Conservation (phyloP, 306 rosid species). For the Quercus berberidifolia region DNA sequence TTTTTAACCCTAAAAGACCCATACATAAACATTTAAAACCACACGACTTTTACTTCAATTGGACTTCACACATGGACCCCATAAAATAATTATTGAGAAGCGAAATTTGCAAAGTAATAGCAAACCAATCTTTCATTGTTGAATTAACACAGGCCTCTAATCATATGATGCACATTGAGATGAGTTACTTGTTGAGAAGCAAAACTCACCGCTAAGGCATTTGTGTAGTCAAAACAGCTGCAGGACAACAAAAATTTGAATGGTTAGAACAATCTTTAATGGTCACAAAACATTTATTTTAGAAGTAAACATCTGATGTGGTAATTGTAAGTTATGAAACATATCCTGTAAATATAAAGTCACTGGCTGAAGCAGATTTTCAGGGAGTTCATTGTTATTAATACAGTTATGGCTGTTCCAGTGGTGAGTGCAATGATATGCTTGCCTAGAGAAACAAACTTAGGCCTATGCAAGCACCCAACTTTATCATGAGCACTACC, state of each 20-base stretch:
- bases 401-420: not conserved
- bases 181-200: conserved; percentile 3
- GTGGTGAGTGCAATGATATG: not conserved
- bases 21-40: too few relatives aligned
- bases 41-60: too few relatives aligned
- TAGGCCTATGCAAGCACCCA: not conserved
- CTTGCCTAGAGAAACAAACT: not conserved
- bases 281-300: not conserved
- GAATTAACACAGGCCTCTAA: not conserved
- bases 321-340: not conserved
- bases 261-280: conserved; percentile 23
- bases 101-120: too few relatives aligned
- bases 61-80: too few relatives aligned
- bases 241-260: conserved; percentile 13
- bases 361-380: not conserved
- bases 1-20: too few relatives aligned
- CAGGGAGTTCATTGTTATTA: not conserved
- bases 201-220: conserved; percentile 85
- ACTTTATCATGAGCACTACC: not conserved
- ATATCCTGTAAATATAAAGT: not conserved
- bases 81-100: too few relatives aligned
- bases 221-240: conserved; percentile 98
- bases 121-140: too few relatives aligned
- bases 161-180: conserved; percentile 3
- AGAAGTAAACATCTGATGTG: not conserved